phyloP scores from a whole-genome alignment of 768 basidiomycete species.

The Termitomyces bulborhizus region DNA sequence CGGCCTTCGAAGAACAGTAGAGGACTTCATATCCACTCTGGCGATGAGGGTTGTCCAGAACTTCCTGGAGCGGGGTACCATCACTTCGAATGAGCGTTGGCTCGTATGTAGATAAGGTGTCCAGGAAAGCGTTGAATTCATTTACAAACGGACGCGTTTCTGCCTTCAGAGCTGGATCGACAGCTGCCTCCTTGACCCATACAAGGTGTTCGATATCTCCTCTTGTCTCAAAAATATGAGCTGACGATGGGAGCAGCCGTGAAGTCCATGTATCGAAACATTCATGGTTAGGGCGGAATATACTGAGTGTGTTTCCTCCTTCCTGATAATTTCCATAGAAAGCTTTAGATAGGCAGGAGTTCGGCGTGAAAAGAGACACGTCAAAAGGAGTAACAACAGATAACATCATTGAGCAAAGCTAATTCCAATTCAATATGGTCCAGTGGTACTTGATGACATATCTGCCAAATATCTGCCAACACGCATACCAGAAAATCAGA shows the following conservation, averaged over 20 bases:
- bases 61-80: constrained; percentile 11
- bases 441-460: too few relatives aligned
- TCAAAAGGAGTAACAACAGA: constrained; percentile 19
- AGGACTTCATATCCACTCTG: constrained; percentile 28
- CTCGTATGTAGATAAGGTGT: constrained; percentile 14
- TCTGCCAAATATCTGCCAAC: too few relatives aligned
- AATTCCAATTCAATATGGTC: too few relatives aligned
- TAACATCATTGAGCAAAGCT: too few relatives aligned
- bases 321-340: constrained; percentile 56
- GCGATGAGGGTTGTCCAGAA: constrained; percentile 9
- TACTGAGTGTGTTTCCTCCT: constrained; percentile 29
- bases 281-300: constrained; percentile 36
- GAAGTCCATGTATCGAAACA: constrained; percentile 33
- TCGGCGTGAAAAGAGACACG: constrained; percentile 27
- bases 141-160: constrained; percentile 19
- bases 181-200: constrained; percentile 52
- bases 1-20: constrained; percentile 34
- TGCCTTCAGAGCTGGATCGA: constrained; percentile 39
- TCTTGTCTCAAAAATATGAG: constrained; percentile 19
- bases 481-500: too few relatives aligned
- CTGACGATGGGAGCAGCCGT: constrained; percentile 20
- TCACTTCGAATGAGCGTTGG: background rate
- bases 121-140: constrained; percentile 32
- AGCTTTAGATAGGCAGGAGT: constrained; percentile 40
- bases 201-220: constrained; percentile 38